phyloP scores from a whole-genome alignment of 2,329 filamentous ascomycete genomes.

The Botrytis elliptica region DNA sequence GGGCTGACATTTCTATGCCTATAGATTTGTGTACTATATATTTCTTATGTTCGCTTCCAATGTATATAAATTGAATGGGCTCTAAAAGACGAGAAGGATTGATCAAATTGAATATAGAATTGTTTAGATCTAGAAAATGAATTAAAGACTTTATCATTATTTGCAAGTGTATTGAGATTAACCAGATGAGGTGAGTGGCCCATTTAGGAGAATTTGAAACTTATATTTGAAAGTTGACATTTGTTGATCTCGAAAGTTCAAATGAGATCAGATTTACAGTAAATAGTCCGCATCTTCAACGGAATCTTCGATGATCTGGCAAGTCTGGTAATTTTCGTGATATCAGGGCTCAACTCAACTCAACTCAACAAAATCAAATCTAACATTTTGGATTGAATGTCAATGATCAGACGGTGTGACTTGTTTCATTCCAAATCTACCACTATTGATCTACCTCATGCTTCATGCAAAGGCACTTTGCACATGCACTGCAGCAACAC shows the following conservation, averaged over 20 bases:
- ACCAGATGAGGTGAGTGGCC: rapidly evolving
- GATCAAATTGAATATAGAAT: not conserved
- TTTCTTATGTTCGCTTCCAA: not conserved
- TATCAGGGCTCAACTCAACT: too few relatives aligned
- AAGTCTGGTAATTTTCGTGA: not conserved
- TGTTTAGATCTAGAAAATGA: not conserved
- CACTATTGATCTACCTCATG: not conserved
- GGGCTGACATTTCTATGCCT: not conserved
- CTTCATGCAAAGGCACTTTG: not conserved
- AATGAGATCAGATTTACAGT: not conserved
- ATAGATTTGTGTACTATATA: not conserved
- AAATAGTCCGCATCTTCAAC: not conserved
- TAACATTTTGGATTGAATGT: rapidly evolving
- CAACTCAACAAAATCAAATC: not conserved
- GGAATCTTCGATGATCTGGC: not conserved
- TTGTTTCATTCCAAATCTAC: not conserved
- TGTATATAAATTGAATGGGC: not conserved
- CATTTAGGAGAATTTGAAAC: not conserved
- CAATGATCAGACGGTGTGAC: not conserved
- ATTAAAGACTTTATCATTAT: not conserved
- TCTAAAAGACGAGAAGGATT: not conserved
- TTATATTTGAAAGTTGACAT: rapidly evolving
- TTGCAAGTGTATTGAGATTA: not conserved
- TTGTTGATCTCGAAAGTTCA: not conserved
- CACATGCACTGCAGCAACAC: not conserved